Conservation (phyloP, 495 filamentous ascomycete species). For the Daldinia bambusicola region DNA sequence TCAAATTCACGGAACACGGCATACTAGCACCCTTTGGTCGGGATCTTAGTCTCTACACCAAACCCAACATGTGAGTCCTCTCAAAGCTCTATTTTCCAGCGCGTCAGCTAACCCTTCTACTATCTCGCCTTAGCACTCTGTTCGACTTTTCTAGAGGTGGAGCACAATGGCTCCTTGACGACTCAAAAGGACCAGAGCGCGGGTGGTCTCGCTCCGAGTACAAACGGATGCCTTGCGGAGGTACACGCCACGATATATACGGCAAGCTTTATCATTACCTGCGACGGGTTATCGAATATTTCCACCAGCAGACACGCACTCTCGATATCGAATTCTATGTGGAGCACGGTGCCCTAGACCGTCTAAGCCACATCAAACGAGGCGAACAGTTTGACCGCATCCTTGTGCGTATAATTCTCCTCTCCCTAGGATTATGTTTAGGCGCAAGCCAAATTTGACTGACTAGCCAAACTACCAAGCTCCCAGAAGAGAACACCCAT, state of each 20-base stretch:
- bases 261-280: conserved; percentile 1
- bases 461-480: neutral
- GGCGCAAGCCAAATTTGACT: neutral
- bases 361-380: neutral
- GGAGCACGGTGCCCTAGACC: neutral
- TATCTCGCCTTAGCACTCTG: neutral
- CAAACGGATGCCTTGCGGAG: neutral
- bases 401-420: neutral
- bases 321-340: neutral
- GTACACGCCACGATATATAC: neutral
- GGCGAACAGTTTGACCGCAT: neutral
- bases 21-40: neutral
- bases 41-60: neutral
- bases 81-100: neutral
- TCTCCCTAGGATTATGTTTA: neutral
- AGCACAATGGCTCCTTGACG: neutral
- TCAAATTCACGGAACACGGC: neutral
- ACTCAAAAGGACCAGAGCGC: conserved; percentile 1
- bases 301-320: neutral
- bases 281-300: neutral
- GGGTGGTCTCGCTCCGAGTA: neutral
- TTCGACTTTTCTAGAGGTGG: neutral
- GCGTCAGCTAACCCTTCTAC: neutral
- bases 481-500: neutral
- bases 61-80: neutral